Evolutionary conservation across 2,329 filamentous ascomycete genomes (phyloP).

Genomic region (Botrytis deweyae): DNA sequence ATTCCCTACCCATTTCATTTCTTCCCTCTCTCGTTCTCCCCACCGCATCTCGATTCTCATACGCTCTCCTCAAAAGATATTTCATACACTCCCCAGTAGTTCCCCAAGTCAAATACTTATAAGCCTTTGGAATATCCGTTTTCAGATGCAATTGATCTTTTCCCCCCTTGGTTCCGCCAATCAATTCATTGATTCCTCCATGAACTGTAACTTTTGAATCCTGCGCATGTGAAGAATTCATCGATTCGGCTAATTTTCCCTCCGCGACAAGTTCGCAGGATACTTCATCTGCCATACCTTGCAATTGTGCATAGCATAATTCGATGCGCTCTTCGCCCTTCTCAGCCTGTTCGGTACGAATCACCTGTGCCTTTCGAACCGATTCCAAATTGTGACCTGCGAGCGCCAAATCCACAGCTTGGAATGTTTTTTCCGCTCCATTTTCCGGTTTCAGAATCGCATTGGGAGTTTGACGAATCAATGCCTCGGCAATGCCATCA

Average conservation of each 20-base stretch:
- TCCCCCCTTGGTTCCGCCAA: neutral
- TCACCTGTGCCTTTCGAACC: slow-evolving; percentile 56
- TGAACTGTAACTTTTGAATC: neutral
- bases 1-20: slow-evolving; percentile 61
- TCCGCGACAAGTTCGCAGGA: slow-evolving; percentile 57
- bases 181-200: neutral
- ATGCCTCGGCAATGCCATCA: slow-evolving; percentile 65
- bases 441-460: slow-evolving; percentile 48
- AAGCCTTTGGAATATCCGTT: slow-evolving; percentile 55
- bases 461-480: slow-evolving; percentile 65
- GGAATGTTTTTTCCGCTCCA: slow-evolving; percentile 48
- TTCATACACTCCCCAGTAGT: slow-evolving; percentile 78
- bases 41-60: slow-evolving; percentile 74
- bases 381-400: slow-evolving; percentile 81
- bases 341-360: slow-evolving; percentile 47
- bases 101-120: slow-evolving; percentile 71
- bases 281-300: slow-evolving; percentile 95
- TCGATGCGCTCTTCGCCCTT: slow-evolving; percentile 43
- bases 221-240: neutral
- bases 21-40: slow-evolving; percentile 60
- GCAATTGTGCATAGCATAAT: slow-evolving; percentile 72
- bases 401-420: slow-evolving; percentile 63
- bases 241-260: slow-evolving; percentile 34
- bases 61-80: slow-evolving; percentile 63
- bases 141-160: slow-evolving; percentile 31